These are phyloP conservation scores for Hansenula lynferdii DNA, from an alignment of 1,139 yeast species.

Conservation along the genomic window DNA sequence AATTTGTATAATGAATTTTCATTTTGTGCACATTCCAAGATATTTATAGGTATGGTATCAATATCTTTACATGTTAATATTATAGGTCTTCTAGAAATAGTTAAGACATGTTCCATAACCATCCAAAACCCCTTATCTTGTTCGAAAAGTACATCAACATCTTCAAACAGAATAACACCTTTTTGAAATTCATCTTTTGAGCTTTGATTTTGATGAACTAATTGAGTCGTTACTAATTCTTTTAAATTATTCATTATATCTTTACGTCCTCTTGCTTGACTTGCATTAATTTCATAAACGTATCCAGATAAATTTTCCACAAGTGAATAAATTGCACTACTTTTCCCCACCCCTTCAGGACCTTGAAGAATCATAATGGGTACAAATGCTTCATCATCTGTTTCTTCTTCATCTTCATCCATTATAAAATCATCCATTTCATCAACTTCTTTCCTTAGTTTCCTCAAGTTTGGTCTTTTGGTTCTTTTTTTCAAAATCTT, in stretches of 20 bases:
- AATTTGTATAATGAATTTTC: slow-evolving; percentile 36
- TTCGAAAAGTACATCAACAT: slow-evolving; percentile 78
- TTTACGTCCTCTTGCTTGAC: slow-evolving; percentile 66
- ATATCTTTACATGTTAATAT: slow-evolving; percentile 67
- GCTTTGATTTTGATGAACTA: slow-evolving; percentile 49
- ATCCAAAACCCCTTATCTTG: slow-evolving; percentile 73
- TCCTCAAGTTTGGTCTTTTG: slow-evolving; percentile 29
- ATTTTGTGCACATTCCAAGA: slow-evolving; percentile 41
- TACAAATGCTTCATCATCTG: slow-evolving; percentile 35
- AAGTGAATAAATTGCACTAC: slow-evolving; percentile 67
- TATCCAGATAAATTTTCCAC: slow-evolving; percentile 63
- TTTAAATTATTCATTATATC: slow-evolving; percentile 62
- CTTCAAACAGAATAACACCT: slow-evolving; percentile 77
- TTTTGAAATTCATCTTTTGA: slow-evolving; percentile 38
- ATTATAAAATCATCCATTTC: slow-evolving; percentile 44
- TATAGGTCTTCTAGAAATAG: slow-evolving; percentile 72
- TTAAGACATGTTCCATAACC: slow-evolving; percentile 58
- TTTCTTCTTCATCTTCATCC: slow-evolving; percentile 27
- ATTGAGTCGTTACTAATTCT: slow-evolving; percentile 81
- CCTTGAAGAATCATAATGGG: slow-evolving; percentile 73
- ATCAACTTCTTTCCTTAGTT: slow-evolving; percentile 20
- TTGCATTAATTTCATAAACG: slow-evolving; percentile 78
- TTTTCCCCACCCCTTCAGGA: slow-evolving; percentile 72
- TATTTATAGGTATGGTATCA: slow-evolving; percentile 46
- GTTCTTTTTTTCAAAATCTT: slow-evolving; percentile 32